Conservation (phyloP, 2,329 filamentous ascomycete species). For the Mycocentrospora acerina region DNA sequence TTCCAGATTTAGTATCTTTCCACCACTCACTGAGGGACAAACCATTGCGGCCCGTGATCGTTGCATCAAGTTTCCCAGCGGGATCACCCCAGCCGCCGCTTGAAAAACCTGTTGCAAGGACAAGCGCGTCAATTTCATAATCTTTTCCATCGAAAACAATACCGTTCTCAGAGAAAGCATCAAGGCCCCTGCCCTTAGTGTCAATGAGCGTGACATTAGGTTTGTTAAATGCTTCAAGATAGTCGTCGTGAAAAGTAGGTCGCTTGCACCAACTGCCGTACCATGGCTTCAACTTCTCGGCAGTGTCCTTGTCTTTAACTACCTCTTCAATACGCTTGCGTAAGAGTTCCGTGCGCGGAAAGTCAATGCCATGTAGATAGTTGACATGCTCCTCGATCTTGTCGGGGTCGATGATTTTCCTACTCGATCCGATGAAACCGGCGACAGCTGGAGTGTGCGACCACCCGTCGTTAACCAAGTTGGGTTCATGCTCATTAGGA, state of each 20-base stretch:
- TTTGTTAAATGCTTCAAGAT: constrained; percentile 59
- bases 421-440: constrained; percentile 17
- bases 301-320: constrained; percentile 53
- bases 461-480: constrained; percentile 55
- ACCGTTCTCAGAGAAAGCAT: constrained; percentile 47
- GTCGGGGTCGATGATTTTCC: constrained; percentile 6
- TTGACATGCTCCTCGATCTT: constrained; percentile 2
- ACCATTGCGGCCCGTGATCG: too few species aligned
- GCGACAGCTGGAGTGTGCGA: constrained; percentile 22
- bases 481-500: too few species aligned
- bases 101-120: constrained; percentile 50
- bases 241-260: constrained; percentile 61
- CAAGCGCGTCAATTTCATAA: constrained; percentile 49
- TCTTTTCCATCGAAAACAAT: constrained; percentile 51
- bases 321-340: too few species aligned
- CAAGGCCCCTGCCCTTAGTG: constrained; percentile 56
- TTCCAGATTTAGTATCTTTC: constrained; percentile 22
- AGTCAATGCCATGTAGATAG: constrained; percentile 44
- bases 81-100: too few species aligned
- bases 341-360: too few species aligned
- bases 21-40: too few species aligned
- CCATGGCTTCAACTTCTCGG: constrained; percentile 57
- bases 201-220: constrained; percentile 61
- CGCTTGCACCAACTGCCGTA: constrained; percentile 72
- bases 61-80: too few species aligned